Evolutionary conservation across 2,329 filamentous ascomycete genomes (phyloP).

Genomic region (Fusarium musae): DNA sequence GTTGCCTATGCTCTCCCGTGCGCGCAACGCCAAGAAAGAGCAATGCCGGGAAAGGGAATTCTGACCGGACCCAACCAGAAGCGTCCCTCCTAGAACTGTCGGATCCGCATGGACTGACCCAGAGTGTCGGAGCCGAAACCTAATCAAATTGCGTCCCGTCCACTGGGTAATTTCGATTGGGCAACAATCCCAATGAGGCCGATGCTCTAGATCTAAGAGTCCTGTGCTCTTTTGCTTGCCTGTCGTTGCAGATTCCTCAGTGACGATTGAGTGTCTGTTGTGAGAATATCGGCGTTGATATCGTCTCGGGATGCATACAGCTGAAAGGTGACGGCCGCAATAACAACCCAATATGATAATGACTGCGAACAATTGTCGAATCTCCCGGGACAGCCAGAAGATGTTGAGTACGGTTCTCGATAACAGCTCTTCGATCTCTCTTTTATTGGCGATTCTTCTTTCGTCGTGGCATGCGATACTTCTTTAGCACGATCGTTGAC

Average conservation of each 20-base stretch:
- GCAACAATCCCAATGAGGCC: background rate
- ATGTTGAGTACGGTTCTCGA: background rate
- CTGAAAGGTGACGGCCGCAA: background rate
- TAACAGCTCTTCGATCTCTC: background rate
- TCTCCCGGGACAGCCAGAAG: background rate
- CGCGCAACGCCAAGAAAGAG: slow-evolving; percentile 8
- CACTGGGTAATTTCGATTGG: background rate
- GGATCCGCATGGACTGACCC: slow-evolving; percentile 7
- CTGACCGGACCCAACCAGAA: slow-evolving; percentile 26
- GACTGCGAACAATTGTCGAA: background rate
- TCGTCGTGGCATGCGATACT: slow-evolving; percentile 14
- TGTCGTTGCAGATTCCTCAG: background rate
- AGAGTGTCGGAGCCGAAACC: slow-evolving; percentile 21
- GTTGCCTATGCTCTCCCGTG: background rate
- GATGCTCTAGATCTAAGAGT: background rate
- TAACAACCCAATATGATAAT: background rate
- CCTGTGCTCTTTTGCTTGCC: background rate
- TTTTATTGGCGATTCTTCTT: background rate
- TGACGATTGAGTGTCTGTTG: slow-evolving; percentile 2
- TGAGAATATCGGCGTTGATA: background rate
- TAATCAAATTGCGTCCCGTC: background rate
- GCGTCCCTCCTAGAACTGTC: slow-evolving; percentile 9
- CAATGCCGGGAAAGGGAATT: slow-evolving; percentile 14
- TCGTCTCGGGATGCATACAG: background rate
- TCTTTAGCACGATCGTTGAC: background rate